Evolutionary conservation across 257 asterid species (phyloP).

Genomic region (Anisodus tanguticus): DNA sequence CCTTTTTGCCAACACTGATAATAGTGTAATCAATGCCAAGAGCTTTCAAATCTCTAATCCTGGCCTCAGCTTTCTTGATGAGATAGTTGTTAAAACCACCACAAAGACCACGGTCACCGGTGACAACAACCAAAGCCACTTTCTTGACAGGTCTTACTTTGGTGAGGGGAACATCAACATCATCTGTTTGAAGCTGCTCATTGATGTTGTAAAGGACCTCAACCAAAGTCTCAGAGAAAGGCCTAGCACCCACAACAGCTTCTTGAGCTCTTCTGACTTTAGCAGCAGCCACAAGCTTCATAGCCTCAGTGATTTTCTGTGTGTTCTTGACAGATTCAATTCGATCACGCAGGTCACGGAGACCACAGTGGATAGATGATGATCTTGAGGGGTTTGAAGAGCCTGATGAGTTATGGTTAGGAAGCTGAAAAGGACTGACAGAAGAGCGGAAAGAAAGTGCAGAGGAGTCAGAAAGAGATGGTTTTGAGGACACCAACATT

Average conservation of each 20-base stretch:
- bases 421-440: conserved; percentile 66
- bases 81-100: conserved; percentile 79
- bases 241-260: conserved; percentile 88
- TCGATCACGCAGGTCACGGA: conserved; percentile 85
- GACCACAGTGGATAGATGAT: conserved; percentile 62
- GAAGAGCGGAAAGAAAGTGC: conserved; percentile 69
- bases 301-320: conserved; percentile 92
- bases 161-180: conserved; percentile 77
- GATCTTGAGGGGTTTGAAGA: conserved; percentile 51
- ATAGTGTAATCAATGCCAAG: conserved; percentile 72
- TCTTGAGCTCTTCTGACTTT: conserved; percentile 94
- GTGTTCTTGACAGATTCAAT: conserved; percentile 85
- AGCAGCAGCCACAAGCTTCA: conserved; percentile 98
- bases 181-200: conserved; percentile 84
- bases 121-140: conserved; percentile 87
- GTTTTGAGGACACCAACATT: conserved; percentile 76
- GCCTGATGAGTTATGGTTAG: conserved; percentile 40
- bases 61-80: conserved; percentile 68
- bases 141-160: conserved; percentile 79
- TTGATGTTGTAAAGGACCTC: conserved; percentile 91
- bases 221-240: conserved; percentile 87
- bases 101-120: conserved; percentile 95
- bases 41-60: conserved; percentile 59
- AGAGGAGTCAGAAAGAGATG: conserved; percentile 67
- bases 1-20: conserved; percentile 86